Evolutionary conservation across 495 filamentous ascomycete genomes (phyloP), one percentile per base, ranked within the genome.

Genomic region (Tetracladium setigerum): DNA sequence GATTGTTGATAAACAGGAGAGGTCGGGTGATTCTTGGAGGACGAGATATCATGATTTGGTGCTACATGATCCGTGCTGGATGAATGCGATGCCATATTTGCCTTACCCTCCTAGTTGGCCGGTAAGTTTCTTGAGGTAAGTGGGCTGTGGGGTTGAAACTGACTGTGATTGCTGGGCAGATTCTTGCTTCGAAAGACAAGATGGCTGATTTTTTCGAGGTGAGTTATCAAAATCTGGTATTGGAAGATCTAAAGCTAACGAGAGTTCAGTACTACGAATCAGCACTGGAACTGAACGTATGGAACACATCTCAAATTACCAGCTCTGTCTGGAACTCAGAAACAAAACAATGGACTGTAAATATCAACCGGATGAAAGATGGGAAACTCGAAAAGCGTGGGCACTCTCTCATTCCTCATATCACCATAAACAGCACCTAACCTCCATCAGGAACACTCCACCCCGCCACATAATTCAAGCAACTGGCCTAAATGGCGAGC

Each of bases 171-270:
- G 10, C 3, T 18, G 10, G 15, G 16, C 10, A 39, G 37, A 34
- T 73, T 14, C 80, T 78, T 55, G 78, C 75, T 2, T 79, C 81
- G 1, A 84, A 84, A 53, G 79, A 84, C 56, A 84, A 85, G 44
- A 68, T 84, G 1, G 81, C 76, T 9, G 79, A 82, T 37, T 85
- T 78, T 65, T 79, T 84, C 54, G 81, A 84, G 48, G 67, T 67
- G 10, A 15, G 37, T 11, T 17, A 39, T 17, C 10, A 14, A 15
- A 6, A 17, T 18, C 4, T 18, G 12, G 10, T 14, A 39, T 2
- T 2, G 5, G 5, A 18, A 18, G 22, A 18, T 10, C 10, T 9
- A 18, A 10, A 15, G 16, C 37, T 39, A 14, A 39, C 16, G 4
- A 15, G 5, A 14, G 15, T 39, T 16, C 14, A 39, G 37, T 39